Percentiles rank a stretch among this genome's conserved stretches.
These are phyloP conservation scores for Picea sitchensis DNA, from an alignment of 75 land plant species.

Conservation along the genomic window DNA sequence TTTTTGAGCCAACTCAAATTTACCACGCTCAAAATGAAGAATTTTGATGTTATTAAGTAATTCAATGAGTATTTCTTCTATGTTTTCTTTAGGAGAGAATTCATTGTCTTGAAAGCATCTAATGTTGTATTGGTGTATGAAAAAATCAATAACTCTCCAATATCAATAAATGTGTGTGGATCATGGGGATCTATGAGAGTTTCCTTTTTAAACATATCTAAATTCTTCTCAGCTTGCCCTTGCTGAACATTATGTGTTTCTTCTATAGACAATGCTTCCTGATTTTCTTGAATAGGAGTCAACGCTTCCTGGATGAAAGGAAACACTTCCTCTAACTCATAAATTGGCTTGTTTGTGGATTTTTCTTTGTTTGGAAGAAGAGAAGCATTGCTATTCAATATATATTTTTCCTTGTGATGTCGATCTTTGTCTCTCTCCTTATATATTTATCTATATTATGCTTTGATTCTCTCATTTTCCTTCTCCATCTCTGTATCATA, in stretches of 20 bases:
- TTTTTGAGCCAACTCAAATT: constrained; percentile 74
- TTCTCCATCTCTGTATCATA: not conserved
- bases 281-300: not conserved
- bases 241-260: constrained; percentile 2
- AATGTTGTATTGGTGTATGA: constrained; percentile 68
- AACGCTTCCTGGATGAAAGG: no score
- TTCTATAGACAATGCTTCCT: not conserved
- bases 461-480: not conserved
- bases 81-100: constrained; percentile 49
- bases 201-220: constrained; percentile 69
- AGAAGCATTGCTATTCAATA: constrained; percentile 35
- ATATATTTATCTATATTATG: constrained; percentile 16
- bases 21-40: constrained; percentile 85
- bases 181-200: constrained; percentile 82
- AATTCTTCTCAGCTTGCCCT: constrained; percentile 31
- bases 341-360: no score
- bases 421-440: constrained; percentile 42
- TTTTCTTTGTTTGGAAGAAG: not conserved
- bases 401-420: constrained; percentile 42
- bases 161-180: constrained; percentile 67
- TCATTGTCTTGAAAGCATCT: constrained; percentile 78
- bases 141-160: constrained; percentile 79
- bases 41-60: constrained; percentile 87
- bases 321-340: no score
- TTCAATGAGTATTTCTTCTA: constrained; percentile 62